phyloP scores from a whole-genome alignment of 805 yeast species.

The Ascoidea asiatica region DNA sequence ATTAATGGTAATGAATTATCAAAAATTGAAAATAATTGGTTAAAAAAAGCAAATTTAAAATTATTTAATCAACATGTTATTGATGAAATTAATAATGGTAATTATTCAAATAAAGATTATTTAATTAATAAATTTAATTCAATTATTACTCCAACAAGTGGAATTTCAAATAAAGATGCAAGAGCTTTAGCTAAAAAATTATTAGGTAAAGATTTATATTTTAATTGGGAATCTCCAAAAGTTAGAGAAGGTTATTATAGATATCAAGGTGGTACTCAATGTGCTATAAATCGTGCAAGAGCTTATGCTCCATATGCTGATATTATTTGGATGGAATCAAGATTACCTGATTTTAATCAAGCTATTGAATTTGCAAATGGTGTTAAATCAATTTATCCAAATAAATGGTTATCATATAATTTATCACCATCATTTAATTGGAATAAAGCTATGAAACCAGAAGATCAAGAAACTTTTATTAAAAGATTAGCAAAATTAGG shows the following conservation, averaged over 20 bases:
- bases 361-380: constrained; percentile 94
- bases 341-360: constrained; percentile 84
- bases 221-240: constrained; percentile 92
- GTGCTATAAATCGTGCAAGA: constrained; percentile 94
- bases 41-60: constrained; percentile 67
- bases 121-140: constrained; percentile 53
- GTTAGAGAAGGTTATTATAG: constrained; percentile 96
- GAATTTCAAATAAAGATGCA: constrained; percentile 70
- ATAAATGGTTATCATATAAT: constrained; percentile 95
- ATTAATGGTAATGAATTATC: constrained; percentile 58
- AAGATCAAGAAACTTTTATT: constrained; percentile 86
- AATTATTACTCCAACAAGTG: constrained; percentile 62
- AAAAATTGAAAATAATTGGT: constrained; percentile 72
- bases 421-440: constrained; percentile 96
- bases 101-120: constrained; percentile 43
- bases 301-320: constrained; percentile 93
- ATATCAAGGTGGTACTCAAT: constrained; percentile 91
- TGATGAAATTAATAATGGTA: constrained; percentile 59
- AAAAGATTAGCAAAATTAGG: constrained; percentile 77
- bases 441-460: constrained; percentile 82
- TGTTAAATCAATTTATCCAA: constrained; percentile 66
- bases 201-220: constrained; percentile 71
- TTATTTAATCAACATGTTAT: constrained; percentile 85
- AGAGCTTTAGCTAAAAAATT: constrained; percentile 59
- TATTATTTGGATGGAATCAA: constrained; percentile 96